Evolutionary conservation across 345 rosid species (phyloP).

Genomic region (Carallia brachiata): DNA sequence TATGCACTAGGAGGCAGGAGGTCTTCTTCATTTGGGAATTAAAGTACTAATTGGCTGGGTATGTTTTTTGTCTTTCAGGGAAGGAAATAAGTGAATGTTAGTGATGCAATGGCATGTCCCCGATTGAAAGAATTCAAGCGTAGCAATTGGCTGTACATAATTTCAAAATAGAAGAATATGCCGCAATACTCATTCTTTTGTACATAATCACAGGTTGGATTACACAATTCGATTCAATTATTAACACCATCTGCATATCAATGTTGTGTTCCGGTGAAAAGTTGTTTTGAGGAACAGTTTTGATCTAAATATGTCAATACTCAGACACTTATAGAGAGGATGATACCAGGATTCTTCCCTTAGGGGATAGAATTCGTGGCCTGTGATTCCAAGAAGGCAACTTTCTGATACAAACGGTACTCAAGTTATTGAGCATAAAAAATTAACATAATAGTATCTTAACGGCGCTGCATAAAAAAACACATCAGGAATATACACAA

Average conservation of each 20-base stretch:
- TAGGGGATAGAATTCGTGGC: too few relatives aligned
- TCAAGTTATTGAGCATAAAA: too few relatives aligned
- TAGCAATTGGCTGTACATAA: background rate
- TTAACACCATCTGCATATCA: background rate
- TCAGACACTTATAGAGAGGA: background rate
- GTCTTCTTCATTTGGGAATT: slow-evolving; percentile 3
- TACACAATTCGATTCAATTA: background rate
- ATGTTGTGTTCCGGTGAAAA: background rate
- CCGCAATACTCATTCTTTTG: background rate
- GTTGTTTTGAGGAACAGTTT: background rate
- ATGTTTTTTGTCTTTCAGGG: slow-evolving; percentile 21
- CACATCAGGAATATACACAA: too few relatives aligned
- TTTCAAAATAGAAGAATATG: background rate
- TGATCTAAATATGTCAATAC: background rate
- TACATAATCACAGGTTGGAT: background rate
- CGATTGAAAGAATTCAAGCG: background rate
- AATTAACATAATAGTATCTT: too few relatives aligned
- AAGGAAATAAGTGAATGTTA: slow-evolving; percentile 10
- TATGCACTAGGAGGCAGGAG: background rate
- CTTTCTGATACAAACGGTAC: too few relatives aligned
- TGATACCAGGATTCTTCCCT: background rate
- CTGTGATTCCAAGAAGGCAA: too few relatives aligned
- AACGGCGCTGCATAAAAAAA: too few relatives aligned
- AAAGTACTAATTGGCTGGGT: slow-evolving; percentile 11
- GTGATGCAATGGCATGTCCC: background rate